Evolutionary conservation across 331 rosid genomes (phyloP).

Genomic region (Saraca asoca): DNA sequence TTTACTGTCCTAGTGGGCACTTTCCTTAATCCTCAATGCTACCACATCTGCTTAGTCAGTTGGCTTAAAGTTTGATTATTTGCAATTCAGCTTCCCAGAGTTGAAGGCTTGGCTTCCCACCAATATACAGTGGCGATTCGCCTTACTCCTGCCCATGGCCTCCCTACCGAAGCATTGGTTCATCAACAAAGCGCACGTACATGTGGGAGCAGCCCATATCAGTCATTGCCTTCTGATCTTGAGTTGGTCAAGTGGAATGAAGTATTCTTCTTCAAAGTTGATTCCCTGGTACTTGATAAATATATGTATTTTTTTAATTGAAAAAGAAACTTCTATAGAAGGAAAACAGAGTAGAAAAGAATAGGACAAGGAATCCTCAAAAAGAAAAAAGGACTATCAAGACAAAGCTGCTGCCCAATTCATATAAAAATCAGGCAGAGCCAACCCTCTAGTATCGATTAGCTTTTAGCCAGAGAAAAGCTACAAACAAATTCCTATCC

Average conservation of each 20-base stretch:
- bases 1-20: conserved; percentile 2
- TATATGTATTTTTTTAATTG: no score
- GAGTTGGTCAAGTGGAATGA: conserved; percentile 90
- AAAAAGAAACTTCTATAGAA: no score
- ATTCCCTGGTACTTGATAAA: conserved; percentile 62
- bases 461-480: no score
- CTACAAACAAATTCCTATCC: no score
- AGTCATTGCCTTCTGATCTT: conserved; percentile 53
- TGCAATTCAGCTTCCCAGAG: conserved; percentile 69
- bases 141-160: conserved; percentile 58
- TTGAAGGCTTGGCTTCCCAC: conserved; percentile 60
- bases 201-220: conserved; percentile 66
- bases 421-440: no score
- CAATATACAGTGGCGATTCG: conserved; percentile 76
- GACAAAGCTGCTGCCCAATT: no score
- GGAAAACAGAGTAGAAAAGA: no score
- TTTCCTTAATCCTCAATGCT: conserved; percentile 9
- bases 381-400: no score
- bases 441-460: no score
- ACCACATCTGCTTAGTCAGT: conserved; percentile 8
- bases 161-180: conserved; percentile 45
- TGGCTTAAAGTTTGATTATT: conserved; percentile 21
- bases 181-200: conserved; percentile 91
- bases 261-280: conserved; percentile 92
- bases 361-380: no score